These are phyloP conservation scores for Boletales sp. DNA, from an alignment of 768 basidiomycete species.

Conservation along the genomic window DNA sequence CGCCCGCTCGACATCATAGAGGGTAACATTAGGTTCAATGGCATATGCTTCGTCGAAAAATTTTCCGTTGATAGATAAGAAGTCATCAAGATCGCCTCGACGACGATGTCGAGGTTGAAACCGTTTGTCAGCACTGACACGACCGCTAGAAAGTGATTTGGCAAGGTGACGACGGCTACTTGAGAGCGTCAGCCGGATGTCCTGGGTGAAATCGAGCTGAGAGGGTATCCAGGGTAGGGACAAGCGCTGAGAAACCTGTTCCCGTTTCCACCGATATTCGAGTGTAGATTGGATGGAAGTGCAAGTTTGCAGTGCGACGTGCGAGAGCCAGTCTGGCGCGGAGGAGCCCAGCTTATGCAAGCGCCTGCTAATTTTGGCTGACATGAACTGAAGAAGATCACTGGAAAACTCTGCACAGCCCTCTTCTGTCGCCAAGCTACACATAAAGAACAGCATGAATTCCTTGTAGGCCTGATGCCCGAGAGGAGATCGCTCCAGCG, in stretches of 20 bases:
- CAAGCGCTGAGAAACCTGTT: conserved; percentile 22
- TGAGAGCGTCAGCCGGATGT: conserved; percentile 33
- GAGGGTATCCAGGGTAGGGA: conserved; percentile 30
- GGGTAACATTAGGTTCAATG: conserved; percentile 12
- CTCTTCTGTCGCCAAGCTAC: conserved; percentile 22
- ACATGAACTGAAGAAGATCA: conserved; percentile 30
- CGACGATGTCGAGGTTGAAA: background rate
- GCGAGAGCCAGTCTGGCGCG: conserved; percentile 34
- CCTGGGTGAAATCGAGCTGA: conserved; percentile 24
- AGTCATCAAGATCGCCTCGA: conserved; percentile 16
- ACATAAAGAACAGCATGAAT: conserved; percentile 44
- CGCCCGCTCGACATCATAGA: conserved; percentile 37
- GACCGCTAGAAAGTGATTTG: conserved; percentile 4
- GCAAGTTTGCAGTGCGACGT: conserved; percentile 34
- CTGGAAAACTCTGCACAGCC: conserved; percentile 11
- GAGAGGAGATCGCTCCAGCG: conserved; percentile 15
- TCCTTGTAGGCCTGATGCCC: conserved; percentile 37
- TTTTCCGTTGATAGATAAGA: conserved; percentile 8
- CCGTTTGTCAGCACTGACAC: background rate
- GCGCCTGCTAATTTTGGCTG: conserved; percentile 25
- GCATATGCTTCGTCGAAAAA: conserved; percentile 14
- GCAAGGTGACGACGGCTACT: conserved; percentile 28
- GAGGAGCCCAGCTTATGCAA: conserved; percentile 22
- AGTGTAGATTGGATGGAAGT: conserved; percentile 13
- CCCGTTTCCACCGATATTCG: conserved; percentile 33